phyloP scores from a whole-genome alignment of 2,329 filamentous ascomycete genomes.

The Akanthomyces lecanii region DNA sequence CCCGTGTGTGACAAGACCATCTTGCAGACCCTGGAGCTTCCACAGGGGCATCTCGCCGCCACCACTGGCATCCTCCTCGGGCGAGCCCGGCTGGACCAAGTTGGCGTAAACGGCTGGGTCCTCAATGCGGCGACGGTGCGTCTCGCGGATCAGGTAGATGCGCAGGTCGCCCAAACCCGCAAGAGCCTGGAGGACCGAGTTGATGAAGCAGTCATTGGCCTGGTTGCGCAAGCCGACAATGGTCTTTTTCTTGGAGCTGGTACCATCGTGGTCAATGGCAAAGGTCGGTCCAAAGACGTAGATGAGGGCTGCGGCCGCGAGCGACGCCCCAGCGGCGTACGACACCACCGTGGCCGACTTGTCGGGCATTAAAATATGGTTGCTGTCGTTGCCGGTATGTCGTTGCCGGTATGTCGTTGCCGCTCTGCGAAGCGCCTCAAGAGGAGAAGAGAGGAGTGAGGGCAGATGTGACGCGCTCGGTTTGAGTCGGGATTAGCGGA shows the following conservation, averaged over 20 bases:
- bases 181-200: slow-evolving; percentile 89
- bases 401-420: slow-evolving; percentile 20
- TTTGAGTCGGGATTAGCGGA: slow-evolving; percentile 13
- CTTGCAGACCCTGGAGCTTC: slow-evolving; percentile 67
- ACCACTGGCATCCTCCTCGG: slow-evolving; percentile 25
- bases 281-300: slow-evolving; percentile 99
- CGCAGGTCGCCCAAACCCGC: slow-evolving; percentile 86
- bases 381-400: not conserved
- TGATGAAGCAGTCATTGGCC: slow-evolving; percentile 96
- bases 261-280: slow-evolving; percentile 80
- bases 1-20: slow-evolving; percentile 76
- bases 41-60: slow-evolving; percentile 46
- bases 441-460: not conserved
- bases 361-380: slow-evolving; percentile 31
- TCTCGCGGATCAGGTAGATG: slow-evolving; percentile 87
- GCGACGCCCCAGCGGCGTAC: slow-evolving; percentile 91
- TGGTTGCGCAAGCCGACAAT: slow-evolving; percentile 86
- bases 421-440: not conserved
- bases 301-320: slow-evolving; percentile 89
- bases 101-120: slow-evolving; percentile 69
- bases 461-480: slow-evolving; percentile 2
- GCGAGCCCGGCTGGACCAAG: slow-evolving; percentile 45
- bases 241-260: slow-evolving; percentile 67
- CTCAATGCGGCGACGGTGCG: slow-evolving; percentile 77
- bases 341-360: slow-evolving; percentile 54